Evolutionary conservation across 257 asterid species (phyloP), one percentile per base, ranked within the genome.

Genomic region (Coffea canephora): DNA sequence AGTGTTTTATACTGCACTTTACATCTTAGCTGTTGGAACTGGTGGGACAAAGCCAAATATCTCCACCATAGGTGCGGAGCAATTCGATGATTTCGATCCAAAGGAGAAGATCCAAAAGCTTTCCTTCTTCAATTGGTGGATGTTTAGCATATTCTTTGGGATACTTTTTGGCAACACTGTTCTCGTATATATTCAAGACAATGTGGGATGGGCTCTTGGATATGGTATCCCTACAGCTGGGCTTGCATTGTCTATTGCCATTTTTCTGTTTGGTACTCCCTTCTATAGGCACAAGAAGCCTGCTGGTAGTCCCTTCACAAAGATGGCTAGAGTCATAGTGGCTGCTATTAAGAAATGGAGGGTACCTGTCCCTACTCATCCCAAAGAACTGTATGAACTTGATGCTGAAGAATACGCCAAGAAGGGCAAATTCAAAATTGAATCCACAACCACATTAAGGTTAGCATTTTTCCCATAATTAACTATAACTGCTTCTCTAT

Each of bases 121-220:
- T 5, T 94, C 98, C 46, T 94, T 93, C 91, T 94, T 94, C 88
- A 94, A 94, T 43, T 94, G 98, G 98, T 94, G 98, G 98, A 90
- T 92, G 97, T 93, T 93, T 52, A 87, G 97, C 79, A 94, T 94
- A 34, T 94, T 92, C 70, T 74, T 92, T 5, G 98, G 98, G 3
- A 94, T 93, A 36, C 87, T 94, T 8, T 90, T 94, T 78, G 97
- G 94, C 59, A 91, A 94, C 82, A 92, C 97, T 0, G 88, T 88
- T 19, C 91, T 94, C 54, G 98, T 94, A 1, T 94, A 92, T 71
- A 89, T 94, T 11, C 98, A 94, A 77, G 98, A 94, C 76, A 94
- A 92, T 76, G 98, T 94, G 70, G 97, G 97, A 0, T 94, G 98
- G 98, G 82, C 90, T 0, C 89, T 94, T 2, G 97, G 97, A 6